Conservation (phyloP, 2,329 filamentous ascomycete genomes). For the Cercospora sp. region DNA sequence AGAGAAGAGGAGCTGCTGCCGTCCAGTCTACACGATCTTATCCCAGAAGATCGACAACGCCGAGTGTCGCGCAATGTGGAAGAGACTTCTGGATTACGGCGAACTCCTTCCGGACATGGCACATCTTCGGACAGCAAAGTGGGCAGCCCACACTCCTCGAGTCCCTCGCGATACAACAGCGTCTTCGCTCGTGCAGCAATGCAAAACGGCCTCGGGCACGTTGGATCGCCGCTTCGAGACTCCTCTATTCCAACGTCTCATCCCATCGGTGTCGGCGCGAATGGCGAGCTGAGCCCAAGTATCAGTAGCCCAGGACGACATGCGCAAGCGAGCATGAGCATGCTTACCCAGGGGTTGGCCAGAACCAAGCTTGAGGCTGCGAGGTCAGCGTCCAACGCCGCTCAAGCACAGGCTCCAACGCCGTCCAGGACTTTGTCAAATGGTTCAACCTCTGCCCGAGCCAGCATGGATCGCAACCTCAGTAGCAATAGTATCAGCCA, state of each 20-base stretch:
- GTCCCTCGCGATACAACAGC: conserved; percentile 63
- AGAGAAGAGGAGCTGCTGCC: conserved; percentile 92
- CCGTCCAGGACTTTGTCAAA: conserved; percentile 26
- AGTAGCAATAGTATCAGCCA: conserved; percentile 29
- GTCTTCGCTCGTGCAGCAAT: conserved; percentile 48
- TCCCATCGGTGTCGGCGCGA: conserved; percentile 19
- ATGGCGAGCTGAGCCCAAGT: conserved; percentile 42
- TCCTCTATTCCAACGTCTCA: conserved; percentile 35
- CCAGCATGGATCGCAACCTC: conserved; percentile 27
- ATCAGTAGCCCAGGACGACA: conserved; percentile 58
- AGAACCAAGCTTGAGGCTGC: conserved; percentile 40
- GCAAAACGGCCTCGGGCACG: conserved; percentile 52
- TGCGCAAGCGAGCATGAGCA: conserved; percentile 58
- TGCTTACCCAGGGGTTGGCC: conserved; percentile 58
- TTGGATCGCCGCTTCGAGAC: conserved; percentile 67
- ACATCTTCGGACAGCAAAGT: conserved; percentile 44
- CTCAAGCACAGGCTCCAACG: conserved; percentile 6
- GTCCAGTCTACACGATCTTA: conserved; percentile 62
- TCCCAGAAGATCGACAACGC: conserved; percentile 62
- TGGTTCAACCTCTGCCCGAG: conserved; percentile 21
- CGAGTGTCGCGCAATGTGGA: conserved; percentile 60
- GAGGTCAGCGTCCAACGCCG: conserved; percentile 25
- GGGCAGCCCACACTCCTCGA: conserved; percentile 58
- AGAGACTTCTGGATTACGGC: conserved; percentile 38
- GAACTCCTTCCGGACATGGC: conserved; percentile 47